A percentile compares a stretch with the other conserved stretches of the same genome.
These are phyloP conservation scores for Erigeron philadelphicus DNA, from an alignment of 140 eudicot genomes.

Conservation along the genomic window DNA sequence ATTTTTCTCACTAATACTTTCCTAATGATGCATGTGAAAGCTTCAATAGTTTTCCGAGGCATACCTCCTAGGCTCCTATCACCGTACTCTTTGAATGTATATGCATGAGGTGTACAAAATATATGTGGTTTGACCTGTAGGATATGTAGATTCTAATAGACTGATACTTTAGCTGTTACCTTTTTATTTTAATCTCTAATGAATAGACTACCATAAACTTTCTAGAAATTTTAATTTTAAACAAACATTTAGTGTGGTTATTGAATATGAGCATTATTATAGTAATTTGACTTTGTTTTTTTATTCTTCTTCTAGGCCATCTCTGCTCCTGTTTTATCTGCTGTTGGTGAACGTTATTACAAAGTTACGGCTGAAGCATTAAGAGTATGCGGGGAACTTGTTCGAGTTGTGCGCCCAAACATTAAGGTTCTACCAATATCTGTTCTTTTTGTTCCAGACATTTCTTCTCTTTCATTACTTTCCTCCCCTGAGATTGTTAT, in stretches of 20 bases:
- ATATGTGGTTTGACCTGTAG: background rate
- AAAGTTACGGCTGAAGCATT: conserved; percentile 98
- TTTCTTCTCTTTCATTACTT: background rate
- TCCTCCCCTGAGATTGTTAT: conserved; percentile 2
- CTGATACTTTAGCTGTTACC: background rate
- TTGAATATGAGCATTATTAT: background rate
- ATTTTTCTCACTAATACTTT: background rate
- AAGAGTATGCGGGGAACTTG: conserved; percentile 99
- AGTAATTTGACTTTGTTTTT: background rate
- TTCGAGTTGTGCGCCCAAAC: conserved; percentile 82
- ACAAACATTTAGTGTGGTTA: background rate
- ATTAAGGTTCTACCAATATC: conserved; percentile 48
- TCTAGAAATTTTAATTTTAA: background rate
- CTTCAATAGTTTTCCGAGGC: background rate
- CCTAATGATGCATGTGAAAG: background rate
- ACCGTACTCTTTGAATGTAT: background rate
- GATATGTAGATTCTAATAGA: background rate
- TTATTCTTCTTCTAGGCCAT: conserved; percentile 49
- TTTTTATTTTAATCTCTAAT: background rate
- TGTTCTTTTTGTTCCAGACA: background rate
- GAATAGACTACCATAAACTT: background rate
- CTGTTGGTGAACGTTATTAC: conserved; percentile 97
- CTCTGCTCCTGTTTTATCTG: conserved; percentile 78
- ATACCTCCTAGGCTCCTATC: background rate
- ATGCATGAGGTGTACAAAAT: background rate